Conservation (phyloP, 139 green algal species). For the Axilococcus clingmanii region DNA sequence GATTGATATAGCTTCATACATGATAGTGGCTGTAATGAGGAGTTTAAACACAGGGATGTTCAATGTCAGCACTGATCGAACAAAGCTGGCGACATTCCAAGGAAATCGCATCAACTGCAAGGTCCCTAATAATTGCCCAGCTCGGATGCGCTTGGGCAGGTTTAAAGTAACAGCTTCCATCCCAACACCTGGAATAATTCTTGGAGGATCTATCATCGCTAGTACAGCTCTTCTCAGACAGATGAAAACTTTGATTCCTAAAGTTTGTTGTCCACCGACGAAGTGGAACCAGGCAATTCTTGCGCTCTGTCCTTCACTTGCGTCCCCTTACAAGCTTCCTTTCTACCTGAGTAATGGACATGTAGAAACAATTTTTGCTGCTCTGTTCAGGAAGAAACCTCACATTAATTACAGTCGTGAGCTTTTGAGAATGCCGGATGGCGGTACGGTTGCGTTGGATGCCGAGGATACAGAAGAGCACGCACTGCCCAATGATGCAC, state of each 20-base stretch:
- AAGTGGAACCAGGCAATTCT: constrained; percentile 20
- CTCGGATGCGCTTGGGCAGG: too few species aligned
- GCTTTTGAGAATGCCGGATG: constrained; percentile 61
- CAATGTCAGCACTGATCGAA: too few species aligned
- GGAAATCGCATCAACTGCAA: too few species aligned
- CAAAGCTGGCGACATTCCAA: too few species aligned
- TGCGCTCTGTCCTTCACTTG: constrained; percentile 15
- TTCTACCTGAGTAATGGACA: constrained; percentile 32
- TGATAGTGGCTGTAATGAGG: too few species aligned
- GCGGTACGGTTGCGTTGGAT: constrained; percentile 79
- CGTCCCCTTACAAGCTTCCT: constrained; percentile 17
- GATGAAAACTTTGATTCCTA: constrained; percentile 6
- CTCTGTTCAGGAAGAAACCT: constrained; percentile 46
- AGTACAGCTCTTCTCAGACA: too few species aligned
- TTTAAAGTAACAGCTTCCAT: too few species aligned
- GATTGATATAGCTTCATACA: too few species aligned
- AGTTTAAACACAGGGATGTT: too few species aligned
- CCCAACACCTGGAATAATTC: too few species aligned
- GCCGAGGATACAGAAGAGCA: constrained; percentile 36
- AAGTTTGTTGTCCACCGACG: constrained; percentile 6
- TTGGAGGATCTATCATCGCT: too few species aligned
- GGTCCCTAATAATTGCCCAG: too few species aligned
- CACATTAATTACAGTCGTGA: constrained; percentile 61
- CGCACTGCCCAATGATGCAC: constrained; percentile 44
- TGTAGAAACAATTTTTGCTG: constrained; percentile 88